phyloP scores from a whole-genome alignment of 441 rosid species.

The Macaranga tanarius region DNA sequence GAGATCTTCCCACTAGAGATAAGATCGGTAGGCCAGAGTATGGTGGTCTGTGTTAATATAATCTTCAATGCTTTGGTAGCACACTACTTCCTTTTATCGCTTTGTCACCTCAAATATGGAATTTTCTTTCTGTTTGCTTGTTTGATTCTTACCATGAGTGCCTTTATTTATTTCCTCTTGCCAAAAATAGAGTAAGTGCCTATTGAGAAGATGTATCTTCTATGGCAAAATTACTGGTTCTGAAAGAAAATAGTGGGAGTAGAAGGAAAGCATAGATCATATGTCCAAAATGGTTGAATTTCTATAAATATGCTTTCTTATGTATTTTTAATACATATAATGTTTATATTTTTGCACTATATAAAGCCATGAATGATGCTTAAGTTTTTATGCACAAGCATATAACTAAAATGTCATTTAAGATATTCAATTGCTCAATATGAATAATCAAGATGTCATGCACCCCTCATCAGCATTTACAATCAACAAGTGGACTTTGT shows the following conservation, averaged over 20 bases:
- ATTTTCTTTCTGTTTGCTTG: conserved; percentile 72
- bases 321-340: neutral
- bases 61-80: conserved; percentile 82
- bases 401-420: neutral
- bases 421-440: neutral
- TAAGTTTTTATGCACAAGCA: neutral
- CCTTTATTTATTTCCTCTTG: conserved; percentile 66
- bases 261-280: neutral
- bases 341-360: neutral
- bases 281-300: neutral
- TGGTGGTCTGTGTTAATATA: conserved; percentile 80
- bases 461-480: neutral
- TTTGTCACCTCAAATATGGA: conserved; percentile 73
- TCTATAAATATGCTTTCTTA: neutral
- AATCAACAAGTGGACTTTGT: neutral
- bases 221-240: conserved; percentile 73
- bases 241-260: conserved; percentile 54
- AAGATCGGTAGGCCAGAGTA: conserved; percentile 80
- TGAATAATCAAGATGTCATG: neutral
- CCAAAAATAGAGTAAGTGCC: conserved; percentile 90
- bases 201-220: conserved; percentile 71
- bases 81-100: conserved; percentile 69
- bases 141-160: conserved; percentile 60
- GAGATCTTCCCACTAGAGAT: conserved; percentile 88
- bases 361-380: neutral